Evolutionary conservation across 75 land plant species (phyloP).

Genomic region (Pinus tabuliformis): DNA sequence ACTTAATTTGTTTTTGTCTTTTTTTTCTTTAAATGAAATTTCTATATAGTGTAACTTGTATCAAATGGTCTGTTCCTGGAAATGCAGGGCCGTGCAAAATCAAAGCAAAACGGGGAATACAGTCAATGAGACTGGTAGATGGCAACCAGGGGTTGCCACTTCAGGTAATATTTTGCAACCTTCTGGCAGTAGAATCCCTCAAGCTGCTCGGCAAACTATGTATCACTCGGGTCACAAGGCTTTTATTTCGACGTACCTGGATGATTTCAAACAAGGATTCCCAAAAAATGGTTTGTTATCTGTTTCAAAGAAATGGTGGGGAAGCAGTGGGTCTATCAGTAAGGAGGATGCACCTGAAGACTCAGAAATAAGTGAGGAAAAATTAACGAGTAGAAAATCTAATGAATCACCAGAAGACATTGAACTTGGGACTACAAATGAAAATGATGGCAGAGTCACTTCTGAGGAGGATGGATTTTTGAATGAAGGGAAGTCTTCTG

Average conservation of each 20-base stretch:
- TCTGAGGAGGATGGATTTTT: background rate
- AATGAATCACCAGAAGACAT: background rate
- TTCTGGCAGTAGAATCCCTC: conserved; percentile 4
- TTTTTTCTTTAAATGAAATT: no score
- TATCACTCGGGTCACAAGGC: background rate
- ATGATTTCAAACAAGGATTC: conserved; percentile 59
- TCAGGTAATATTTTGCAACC: background rate
- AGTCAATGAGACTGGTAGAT: background rate
- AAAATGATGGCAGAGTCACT: background rate
- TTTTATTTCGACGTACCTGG: conserved; percentile 17
- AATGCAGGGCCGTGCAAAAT: no score
- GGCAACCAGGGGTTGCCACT: conserved; percentile 9
- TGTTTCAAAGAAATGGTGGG: conserved; percentile 43
- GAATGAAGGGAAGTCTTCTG: background rate
- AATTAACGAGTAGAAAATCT: background rate
- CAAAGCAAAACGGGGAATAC: background rate
- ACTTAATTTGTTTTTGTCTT: no score
- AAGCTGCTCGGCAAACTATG: conserved; percentile 1
- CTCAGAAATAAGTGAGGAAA: conserved; percentile 4
- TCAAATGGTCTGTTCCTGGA: no score
- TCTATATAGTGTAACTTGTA: no score
- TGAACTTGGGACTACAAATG: background rate
- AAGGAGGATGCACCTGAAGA: conserved; percentile 8
- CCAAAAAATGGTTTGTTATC: conserved; percentile 41
- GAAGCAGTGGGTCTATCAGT: conserved; percentile 10